phyloP scores from a whole-genome alignment of 352 stramenopile species.

The Phytophthora megakarya region DNA sequence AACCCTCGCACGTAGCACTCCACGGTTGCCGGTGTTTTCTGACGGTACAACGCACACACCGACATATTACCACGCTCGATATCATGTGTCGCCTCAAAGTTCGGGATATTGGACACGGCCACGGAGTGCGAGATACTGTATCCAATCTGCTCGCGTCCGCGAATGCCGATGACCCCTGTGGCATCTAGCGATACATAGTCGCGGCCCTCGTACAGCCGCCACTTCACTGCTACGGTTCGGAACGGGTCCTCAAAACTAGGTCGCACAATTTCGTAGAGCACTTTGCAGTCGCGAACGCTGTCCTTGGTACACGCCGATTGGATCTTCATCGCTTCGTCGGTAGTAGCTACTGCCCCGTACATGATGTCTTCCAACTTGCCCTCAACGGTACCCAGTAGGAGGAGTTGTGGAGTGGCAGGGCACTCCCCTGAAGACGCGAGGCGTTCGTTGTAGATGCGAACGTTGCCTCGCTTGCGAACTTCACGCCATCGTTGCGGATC shows the following conservation, averaged over 20 bases:
- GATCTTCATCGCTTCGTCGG: conserved; percentile 52
- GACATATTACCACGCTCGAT: conserved; percentile 59
- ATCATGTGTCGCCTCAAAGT: conserved; percentile 29
- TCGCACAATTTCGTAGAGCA: conserved; percentile 51
- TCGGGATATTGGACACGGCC: conserved; percentile 38
- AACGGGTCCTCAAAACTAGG: conserved; percentile 64
- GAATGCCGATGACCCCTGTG: conserved; percentile 35
- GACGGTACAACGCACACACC: conserved; percentile 45
- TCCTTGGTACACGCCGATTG: conserved; percentile 57
- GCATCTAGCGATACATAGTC: conserved; percentile 47
- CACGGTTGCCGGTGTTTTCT: conserved; percentile 35
- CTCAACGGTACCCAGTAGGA: conserved; percentile 45
- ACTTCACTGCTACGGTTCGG: conserved; percentile 44
- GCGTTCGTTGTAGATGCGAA: conserved; percentile 48
- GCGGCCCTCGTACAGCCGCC: conserved; percentile 39
- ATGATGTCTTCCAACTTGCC: conserved; percentile 56
- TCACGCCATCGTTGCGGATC: conserved; percentile 42
- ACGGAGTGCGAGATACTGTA: conserved; percentile 55
- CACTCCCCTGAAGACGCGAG: conserved; percentile 13
- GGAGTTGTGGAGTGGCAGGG: conserved; percentile 42
- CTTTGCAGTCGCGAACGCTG: conserved; percentile 50
- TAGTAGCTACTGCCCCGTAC: conserved; percentile 47
- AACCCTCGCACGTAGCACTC: conserved; percentile 56
- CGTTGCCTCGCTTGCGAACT: conserved; percentile 36
- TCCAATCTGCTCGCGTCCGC: conserved; percentile 38